Conservation (phyloP, 208 protist species). For the Novymonas esmeraldas region DNA sequence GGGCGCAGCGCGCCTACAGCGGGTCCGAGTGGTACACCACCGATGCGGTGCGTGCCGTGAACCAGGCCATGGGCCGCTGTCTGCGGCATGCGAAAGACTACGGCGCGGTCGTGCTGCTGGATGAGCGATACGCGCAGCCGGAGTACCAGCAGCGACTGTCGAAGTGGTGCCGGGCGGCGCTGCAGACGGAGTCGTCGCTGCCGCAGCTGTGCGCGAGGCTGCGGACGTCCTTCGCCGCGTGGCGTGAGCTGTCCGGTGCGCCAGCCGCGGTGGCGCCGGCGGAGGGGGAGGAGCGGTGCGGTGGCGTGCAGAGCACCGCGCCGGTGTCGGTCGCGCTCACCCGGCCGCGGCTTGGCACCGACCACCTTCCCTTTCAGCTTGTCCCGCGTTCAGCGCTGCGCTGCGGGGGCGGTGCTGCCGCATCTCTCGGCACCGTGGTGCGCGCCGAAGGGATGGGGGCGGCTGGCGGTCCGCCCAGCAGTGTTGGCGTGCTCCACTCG, state of each 20-base stretch:
- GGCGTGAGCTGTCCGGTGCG: constrained; percentile 13
- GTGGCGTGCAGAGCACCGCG: neutral
- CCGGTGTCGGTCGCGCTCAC: neutral
- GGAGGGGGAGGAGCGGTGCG: too few relatives aligned
- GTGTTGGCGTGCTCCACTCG: constrained; percentile 14
- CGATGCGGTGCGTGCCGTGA: constrained; percentile 93
- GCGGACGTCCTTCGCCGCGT: constrained; percentile 9
- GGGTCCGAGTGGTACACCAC: constrained; percentile 91
- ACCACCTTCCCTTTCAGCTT: constrained; percentile 27
- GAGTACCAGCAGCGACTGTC: constrained; percentile 44
- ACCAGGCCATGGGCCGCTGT: constrained; percentile 96
- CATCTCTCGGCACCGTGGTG: too few relatives aligned
- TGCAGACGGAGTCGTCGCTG: constrained; percentile 35
- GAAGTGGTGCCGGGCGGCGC: constrained; percentile 53
- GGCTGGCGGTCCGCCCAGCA: neutral
- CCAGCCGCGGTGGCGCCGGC: neutral
- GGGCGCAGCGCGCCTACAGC: constrained; percentile 61
- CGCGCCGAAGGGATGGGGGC: neutral
- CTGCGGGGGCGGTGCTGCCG: too few relatives aligned
- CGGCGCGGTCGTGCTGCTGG: constrained; percentile 93
- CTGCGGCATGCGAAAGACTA: constrained; percentile 95
- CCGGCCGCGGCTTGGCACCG: constrained; percentile 16
- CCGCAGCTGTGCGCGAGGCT: constrained; percentile 15
- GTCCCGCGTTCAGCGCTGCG: constrained; percentile 12
- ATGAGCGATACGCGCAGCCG: constrained; percentile 79